phyloP scores from a whole-genome alignment of 257 asterid species.

The Forsythia viridissima region DNA sequence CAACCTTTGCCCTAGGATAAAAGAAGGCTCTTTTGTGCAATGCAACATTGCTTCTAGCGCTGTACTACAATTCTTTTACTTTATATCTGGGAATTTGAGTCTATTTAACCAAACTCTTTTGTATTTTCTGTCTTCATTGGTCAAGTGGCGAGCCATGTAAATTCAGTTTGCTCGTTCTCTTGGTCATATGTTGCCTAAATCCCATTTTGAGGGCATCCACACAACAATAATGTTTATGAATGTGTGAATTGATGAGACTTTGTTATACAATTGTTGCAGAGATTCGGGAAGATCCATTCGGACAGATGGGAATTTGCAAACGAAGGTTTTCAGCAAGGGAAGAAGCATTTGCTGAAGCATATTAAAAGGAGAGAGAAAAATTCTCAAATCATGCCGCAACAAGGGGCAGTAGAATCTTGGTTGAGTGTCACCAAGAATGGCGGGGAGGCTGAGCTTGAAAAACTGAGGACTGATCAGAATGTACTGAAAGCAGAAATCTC shows the following conservation, averaged over 20 bases:
- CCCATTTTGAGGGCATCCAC: neutral
- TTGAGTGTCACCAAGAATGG: conserved; percentile 31
- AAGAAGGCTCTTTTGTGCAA: neutral
- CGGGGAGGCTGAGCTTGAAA: conserved; percentile 49
- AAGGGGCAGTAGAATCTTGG: conserved; percentile 33
- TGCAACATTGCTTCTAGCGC: neutral
- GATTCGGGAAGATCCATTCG: conserved; percentile 46
- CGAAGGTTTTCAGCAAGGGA: conserved; percentile 45
- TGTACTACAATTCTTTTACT: neutral
- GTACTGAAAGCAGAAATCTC: conserved; percentile 44
- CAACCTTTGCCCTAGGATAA: neutral
- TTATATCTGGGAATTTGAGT: neutral
- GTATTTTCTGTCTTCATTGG: neutral
- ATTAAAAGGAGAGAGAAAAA: conserved; percentile 44
- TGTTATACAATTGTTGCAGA: conserved; percentile 23
- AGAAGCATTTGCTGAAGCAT: conserved; percentile 46
- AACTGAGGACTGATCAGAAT: conserved; percentile 46
- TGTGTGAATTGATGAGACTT: neutral
- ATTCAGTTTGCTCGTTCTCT: neutral
- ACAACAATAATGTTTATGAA: neutral
- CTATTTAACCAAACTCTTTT: neutral
- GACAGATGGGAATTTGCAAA: conserved; percentile 54
- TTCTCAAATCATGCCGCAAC: conserved; percentile 27
- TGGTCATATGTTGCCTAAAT: neutral
- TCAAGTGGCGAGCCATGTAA: neutral